Percentiles rank a stretch among this genome's conserved stretches.
phyloP scores from a whole-genome alignment of 768 basidiomycete species.

The Russula griseocarnosa region DNA sequence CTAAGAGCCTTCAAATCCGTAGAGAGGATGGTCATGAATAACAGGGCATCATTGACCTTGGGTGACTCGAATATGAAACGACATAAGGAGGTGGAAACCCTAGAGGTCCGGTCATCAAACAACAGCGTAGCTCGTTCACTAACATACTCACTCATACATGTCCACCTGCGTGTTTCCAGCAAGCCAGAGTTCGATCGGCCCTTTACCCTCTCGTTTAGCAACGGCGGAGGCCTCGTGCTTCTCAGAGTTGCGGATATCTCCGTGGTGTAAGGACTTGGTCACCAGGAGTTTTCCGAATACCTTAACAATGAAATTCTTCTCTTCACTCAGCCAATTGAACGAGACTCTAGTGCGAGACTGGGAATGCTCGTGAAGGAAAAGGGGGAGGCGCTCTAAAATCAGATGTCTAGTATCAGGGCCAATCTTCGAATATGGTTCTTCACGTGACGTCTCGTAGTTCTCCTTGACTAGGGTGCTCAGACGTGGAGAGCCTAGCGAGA shows the following conservation, averaged over 20 bases:
- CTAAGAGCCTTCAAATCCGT: constrained; percentile 81
- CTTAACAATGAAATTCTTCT: constrained; percentile 65
- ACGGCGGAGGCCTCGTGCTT: constrained; percentile 72
- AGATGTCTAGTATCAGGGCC: constrained; percentile 54
- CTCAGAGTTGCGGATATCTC: constrained; percentile 45
- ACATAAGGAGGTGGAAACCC: constrained; percentile 82
- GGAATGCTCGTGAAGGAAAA: constrained; percentile 89
- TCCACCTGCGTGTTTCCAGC: constrained; percentile 73
- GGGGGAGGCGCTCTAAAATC: constrained; percentile 77
- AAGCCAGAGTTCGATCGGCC: constrained; percentile 73
- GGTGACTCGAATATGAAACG: constrained; percentile 71
- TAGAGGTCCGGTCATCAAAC: constrained; percentile 33
- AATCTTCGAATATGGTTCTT: constrained; percentile 46
- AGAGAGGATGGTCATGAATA: constrained; percentile 91
- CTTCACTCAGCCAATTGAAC: constrained; percentile 59
- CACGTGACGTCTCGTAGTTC: constrained; percentile 59
- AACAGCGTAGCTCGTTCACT: constrained; percentile 1
- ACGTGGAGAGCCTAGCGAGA: constrained; percentile 65
- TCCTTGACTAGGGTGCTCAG: constrained; percentile 74
- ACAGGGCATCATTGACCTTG: constrained; percentile 79
- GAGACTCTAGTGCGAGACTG: constrained; percentile 60
- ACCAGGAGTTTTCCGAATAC: constrained; percentile 61
- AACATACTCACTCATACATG: constrained; percentile 79
- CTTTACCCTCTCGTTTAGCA: constrained; percentile 49
- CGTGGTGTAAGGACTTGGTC: constrained; percentile 56